These are phyloP conservation scores for Cucumis hystrix DNA, from an alignment of 306 rosid genomes.

Conservation along the genomic window DNA sequence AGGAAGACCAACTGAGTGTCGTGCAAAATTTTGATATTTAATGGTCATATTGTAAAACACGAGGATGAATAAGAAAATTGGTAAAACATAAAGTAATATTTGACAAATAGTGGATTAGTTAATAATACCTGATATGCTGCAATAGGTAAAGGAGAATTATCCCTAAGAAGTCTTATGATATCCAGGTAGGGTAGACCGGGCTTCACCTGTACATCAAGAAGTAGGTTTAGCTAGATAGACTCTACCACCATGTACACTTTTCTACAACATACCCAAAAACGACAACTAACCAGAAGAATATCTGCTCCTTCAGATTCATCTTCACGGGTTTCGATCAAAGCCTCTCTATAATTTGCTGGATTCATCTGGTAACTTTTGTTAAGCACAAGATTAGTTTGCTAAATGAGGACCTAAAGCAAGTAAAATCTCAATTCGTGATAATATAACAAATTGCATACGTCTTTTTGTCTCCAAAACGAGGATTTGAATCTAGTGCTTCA, in stretches of 20 bases:
- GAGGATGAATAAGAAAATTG: neutral
- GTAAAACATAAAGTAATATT: neutral
- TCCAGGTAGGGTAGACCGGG: constrained; percentile 96
- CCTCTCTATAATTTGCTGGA: constrained; percentile 93
- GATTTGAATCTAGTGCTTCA: constrained; percentile 91
- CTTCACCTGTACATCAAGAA: constrained; percentile 45
- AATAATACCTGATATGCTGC: constrained; percentile 89
- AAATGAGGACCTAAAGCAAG: constrained; percentile 11
- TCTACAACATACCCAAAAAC: neutral
- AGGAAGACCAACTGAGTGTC: neutral
- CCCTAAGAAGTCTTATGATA: constrained; percentile 72
- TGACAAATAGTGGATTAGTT: neutral
- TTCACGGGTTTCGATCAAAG: constrained; percentile 65
- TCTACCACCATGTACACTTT: neutral
- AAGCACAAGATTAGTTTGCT: constrained; percentile 15
- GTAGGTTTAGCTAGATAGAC: neutral
- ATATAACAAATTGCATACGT: constrained; percentile 35
- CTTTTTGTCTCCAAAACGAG: constrained; percentile 91
- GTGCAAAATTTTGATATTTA: neutral
- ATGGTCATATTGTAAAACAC: neutral
- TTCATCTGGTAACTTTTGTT: constrained; percentile 83
- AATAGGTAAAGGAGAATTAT: constrained; percentile 71
- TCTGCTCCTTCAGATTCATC: constrained; percentile 96
- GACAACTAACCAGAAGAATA: constrained; percentile 76
- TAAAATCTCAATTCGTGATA: neutral